phyloP scores from a whole-genome alignment of 176 grass and related monocot genomes.

The Triticum timopheevii region DNA sequence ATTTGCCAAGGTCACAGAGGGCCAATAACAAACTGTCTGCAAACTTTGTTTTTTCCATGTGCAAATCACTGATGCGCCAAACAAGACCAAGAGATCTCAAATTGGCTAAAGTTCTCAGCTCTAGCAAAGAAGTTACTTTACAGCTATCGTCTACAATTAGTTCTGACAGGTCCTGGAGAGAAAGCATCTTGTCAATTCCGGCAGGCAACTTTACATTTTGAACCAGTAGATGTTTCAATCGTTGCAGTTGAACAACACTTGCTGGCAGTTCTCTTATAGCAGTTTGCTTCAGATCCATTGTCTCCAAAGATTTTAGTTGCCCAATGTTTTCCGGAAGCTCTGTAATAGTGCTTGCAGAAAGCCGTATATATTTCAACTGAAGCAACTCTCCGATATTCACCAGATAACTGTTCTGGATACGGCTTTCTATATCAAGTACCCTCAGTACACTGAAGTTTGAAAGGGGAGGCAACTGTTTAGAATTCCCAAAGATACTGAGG shows the following conservation, averaged over 20 bases:
- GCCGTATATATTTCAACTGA: constrained; percentile 25
- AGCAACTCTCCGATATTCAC: background rate
- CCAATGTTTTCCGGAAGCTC: constrained; percentile 21
- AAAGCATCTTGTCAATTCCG: background rate
- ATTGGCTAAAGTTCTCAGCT: background rate
- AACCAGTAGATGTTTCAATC: background rate
- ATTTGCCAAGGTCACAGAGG: background rate
- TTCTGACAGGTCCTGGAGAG: background rate
- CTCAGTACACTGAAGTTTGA: background rate
- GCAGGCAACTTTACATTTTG: background rate
- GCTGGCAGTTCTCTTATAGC: constrained; percentile 15
- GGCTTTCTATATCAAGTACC: background rate
- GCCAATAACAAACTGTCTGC: constrained; percentile 1
- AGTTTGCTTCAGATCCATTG: constrained; percentile 23
- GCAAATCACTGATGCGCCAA: background rate
- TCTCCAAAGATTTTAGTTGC: constrained; percentile 29
- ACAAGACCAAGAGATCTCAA: background rate
- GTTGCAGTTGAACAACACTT: constrained; percentile 9
- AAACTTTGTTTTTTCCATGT: background rate
- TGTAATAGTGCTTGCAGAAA: background rate
- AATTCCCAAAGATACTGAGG: background rate
- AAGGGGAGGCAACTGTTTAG: background rate
- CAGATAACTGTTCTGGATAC: background rate
- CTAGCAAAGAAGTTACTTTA: background rate
- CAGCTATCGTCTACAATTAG: background rate